Evolutionary conservation across 2,329 filamentous ascomycete genomes (phyloP).

Genomic region (Alternaria novae-zelandiae): DNA sequence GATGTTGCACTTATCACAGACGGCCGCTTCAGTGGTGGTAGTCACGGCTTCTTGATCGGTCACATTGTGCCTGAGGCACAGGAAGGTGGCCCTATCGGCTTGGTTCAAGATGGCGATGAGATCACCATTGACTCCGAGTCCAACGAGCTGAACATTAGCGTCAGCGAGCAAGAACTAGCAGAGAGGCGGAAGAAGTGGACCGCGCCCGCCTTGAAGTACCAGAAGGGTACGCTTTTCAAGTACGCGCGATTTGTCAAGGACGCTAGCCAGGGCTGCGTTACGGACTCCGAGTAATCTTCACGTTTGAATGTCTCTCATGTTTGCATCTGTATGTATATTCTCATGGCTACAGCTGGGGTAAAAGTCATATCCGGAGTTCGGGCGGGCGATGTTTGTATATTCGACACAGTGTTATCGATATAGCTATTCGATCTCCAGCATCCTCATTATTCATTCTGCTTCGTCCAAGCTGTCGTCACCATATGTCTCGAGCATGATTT

Average conservation of each 20-base stretch:
- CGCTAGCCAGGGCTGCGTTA: slow-evolving; percentile 66
- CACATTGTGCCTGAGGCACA: slow-evolving; percentile 88
- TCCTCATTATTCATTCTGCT: not conserved
- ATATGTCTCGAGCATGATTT: not conserved
- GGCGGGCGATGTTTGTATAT: not conserved
- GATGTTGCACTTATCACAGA: slow-evolving; percentile 78
- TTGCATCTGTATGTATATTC: not conserved
- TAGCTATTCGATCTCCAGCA: not conserved
- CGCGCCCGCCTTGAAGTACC: slow-evolving; percentile 63
- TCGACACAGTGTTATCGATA: not conserved
- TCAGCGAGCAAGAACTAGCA: slow-evolving; percentile 68
- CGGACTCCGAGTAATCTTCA: slow-evolving; percentile 51
- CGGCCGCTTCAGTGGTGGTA: slow-evolving; percentile 79
- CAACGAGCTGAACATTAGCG: slow-evolving; percentile 68
- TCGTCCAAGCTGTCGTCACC: not conserved
- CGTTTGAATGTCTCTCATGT: not conserved
- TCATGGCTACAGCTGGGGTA: not conserved
- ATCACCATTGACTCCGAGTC: slow-evolving; percentile 84
- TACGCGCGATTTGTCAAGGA: slow-evolving; percentile 63
- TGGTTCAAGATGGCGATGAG: slow-evolving; percentile 80
- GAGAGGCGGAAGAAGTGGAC: slow-evolving; percentile 59
- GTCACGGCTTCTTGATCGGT: slow-evolving; percentile 85
- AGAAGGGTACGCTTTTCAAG: slow-evolving; percentile 65
- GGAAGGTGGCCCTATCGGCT: slow-evolving; percentile 81
- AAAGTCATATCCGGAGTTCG: slow-evolving; percentile 4